These are phyloP conservation scores for Brassica rapa DNA, from an alignment of 345 rosid species.

Conservation along the genomic window DNA sequence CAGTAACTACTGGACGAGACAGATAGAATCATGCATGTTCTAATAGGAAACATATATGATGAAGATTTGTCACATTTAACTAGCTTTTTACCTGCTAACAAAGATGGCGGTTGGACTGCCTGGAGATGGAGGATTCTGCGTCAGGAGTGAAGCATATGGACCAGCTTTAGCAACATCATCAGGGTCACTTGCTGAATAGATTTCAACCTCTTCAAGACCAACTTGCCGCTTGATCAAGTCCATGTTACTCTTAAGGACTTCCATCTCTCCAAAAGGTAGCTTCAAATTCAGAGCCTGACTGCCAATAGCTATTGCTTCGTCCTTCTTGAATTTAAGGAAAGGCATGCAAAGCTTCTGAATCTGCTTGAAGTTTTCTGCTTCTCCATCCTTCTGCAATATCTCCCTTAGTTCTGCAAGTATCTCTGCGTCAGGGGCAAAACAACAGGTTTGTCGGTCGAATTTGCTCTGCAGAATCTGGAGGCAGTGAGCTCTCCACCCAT, in stretches of 20 bases:
- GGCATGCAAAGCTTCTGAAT: constrained; percentile 80
- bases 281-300: constrained; percentile 70
- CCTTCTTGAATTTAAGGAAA: constrained; percentile 81
- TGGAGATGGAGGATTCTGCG: constrained; percentile 77
- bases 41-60: not conserved
- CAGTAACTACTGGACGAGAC: not conserved
- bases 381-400: not conserved
- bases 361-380: constrained; percentile 52
- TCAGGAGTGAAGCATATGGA: constrained; percentile 49
- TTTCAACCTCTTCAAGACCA: constrained; percentile 62
- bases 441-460: constrained; percentile 18
- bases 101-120: constrained; percentile 76
- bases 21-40: not conserved
- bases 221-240: constrained; percentile 79
- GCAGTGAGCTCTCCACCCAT: constrained; percentile 89
- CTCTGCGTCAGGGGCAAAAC: constrained; percentile 59
- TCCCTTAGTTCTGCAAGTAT: not conserved
- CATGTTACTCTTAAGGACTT: constrained; percentile 68
- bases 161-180: constrained; percentile 59
- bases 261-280: constrained; percentile 80
- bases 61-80: not conserved
- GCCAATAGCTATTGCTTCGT: constrained; percentile 67
- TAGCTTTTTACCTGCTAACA: constrained; percentile 43
- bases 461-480: constrained; percentile 65
- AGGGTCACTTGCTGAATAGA: constrained; percentile 54